Conservation (phyloP, 768 basidiomycete species). For the Russula lepida region DNA sequence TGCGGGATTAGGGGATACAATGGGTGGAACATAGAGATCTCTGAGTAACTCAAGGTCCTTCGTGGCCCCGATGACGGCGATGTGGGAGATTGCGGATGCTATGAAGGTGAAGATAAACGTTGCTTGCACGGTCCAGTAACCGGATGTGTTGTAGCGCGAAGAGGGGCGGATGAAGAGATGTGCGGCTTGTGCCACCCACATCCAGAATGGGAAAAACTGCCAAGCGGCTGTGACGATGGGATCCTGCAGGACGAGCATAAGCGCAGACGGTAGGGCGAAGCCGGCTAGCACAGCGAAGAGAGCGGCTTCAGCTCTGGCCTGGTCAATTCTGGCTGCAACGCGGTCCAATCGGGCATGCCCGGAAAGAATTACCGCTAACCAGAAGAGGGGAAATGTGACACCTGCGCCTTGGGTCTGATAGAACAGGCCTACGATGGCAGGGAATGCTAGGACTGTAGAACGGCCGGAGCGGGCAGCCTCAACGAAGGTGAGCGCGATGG, state of each 20-base stretch:
- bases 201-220: conserved; percentile 17
- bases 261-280: conserved; percentile 7
- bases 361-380: conserved; percentile 14
- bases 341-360: conserved; percentile 4
- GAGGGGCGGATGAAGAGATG: conserved; percentile 20
- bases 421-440: conserved; percentile 1
- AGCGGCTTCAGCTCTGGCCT: conserved; percentile 16
- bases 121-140: conserved; percentile 16
- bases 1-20: not conserved
- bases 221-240: conserved; percentile 16
- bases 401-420: conserved; percentile 16
- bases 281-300: conserved; percentile 16
- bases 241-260: conserved; percentile 13
- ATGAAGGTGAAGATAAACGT: conserved; percentile 16
- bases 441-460: conserved; percentile 4
- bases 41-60: conserved; percentile 3
- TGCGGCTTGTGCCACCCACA: conserved; percentile 3
- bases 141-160: conserved; percentile 8
- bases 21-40: conserved; percentile 8
- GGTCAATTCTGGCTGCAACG: conserved; percentile 10
- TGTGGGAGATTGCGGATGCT: conserved; percentile 9
- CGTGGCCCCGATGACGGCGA: not conserved
- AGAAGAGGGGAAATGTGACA: conserved; percentile 11
- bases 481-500: conserved; percentile 16
- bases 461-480: conserved; percentile 14